These are phyloP conservation scores for Lecanoromycetidae sp. DNA, from an alignment of 2,329 filamentous ascomycete genomes.

Conservation along the genomic window DNA sequence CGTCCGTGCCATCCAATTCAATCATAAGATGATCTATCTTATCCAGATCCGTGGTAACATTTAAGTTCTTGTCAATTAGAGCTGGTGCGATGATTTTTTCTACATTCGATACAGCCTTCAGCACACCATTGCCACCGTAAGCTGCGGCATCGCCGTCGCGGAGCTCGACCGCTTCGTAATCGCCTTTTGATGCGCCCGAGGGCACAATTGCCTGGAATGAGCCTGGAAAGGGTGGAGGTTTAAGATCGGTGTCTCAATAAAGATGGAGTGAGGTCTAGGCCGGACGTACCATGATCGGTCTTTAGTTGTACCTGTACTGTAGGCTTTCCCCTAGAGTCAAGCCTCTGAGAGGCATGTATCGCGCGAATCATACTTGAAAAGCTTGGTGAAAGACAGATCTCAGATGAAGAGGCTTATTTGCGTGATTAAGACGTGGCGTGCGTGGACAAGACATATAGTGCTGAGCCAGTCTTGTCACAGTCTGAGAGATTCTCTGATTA, in stretches of 20 bases:
- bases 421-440: too few species aligned
- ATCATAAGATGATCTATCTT: conserved; percentile 75
- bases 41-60: conserved; percentile 68
- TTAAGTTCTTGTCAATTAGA: conserved; percentile 67
- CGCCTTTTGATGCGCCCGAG: conserved; percentile 27
- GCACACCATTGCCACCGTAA: conserved; percentile 77
- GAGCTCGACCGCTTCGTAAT: conserved; percentile 27
- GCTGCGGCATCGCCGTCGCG: conserved; percentile 57
- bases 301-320: conserved; percentile 26
- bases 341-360: conserved; percentile 20
- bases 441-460: too few species aligned
- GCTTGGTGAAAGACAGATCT: too few species aligned
- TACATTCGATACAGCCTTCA: conserved; percentile 76
- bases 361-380: not conserved
- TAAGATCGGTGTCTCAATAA: too few species aligned
- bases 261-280: too few species aligned
- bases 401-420: too few species aligned
- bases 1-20: conserved; percentile 68
- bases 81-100: conserved; percentile 68
- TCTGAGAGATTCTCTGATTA: too few species aligned
- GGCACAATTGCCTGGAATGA: conserved; percentile 26
- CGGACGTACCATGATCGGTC: conserved; percentile 20
- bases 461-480: too few species aligned
- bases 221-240: too few species aligned
- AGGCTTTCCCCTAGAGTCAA: conserved; percentile 28